These are phyloP conservation scores for Sporothrix sp. DNA, from an alignment of 2,329 filamentous ascomycete species.

Conservation along the genomic window DNA sequence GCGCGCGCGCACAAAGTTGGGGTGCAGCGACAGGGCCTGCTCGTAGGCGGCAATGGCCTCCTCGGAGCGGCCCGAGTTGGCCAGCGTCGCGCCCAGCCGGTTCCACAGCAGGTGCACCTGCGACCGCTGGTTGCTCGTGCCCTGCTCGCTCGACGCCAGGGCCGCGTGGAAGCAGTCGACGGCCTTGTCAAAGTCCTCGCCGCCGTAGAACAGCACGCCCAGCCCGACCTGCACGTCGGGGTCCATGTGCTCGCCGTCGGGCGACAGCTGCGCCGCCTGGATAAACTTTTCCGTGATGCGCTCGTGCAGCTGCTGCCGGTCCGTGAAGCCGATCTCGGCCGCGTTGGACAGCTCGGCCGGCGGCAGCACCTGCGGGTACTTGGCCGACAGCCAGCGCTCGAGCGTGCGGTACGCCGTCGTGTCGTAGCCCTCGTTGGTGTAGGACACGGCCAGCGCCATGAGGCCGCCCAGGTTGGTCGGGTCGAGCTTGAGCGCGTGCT, in stretches of 20 bases:
- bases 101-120: conserved; percentile 97
- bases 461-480: conserved; percentile 78
- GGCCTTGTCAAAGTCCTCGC: conserved; percentile 95
- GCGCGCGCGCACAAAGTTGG: conserved; percentile 92
- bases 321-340: conserved; percentile 86
- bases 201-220: conserved; percentile 94
- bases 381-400: conserved; percentile 92
- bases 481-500: conserved; percentile 82
- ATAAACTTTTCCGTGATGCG: conserved; percentile 89
- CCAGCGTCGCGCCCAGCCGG: conserved; percentile 86
- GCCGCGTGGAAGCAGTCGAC: conserved; percentile 97
- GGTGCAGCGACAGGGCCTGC: conserved; percentile 76
- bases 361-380: conserved; percentile 76
- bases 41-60: conserved; percentile 97
- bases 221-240: conserved; percentile 96
- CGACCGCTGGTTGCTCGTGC: conserved; percentile 70
- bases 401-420: conserved; percentile 92
- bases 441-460: conserved; percentile 92
- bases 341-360: conserved; percentile 62
- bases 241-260: conserved; percentile 90
- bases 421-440: conserved; percentile 98
- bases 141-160: conserved; percentile 73
- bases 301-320: conserved; percentile 79
- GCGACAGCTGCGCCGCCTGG: conserved; percentile 80
- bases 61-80: conserved; percentile 86